Evolutionary conservation across 257 asterid species (phyloP).

Genomic region (Jaltomata sinuosa): DNA sequence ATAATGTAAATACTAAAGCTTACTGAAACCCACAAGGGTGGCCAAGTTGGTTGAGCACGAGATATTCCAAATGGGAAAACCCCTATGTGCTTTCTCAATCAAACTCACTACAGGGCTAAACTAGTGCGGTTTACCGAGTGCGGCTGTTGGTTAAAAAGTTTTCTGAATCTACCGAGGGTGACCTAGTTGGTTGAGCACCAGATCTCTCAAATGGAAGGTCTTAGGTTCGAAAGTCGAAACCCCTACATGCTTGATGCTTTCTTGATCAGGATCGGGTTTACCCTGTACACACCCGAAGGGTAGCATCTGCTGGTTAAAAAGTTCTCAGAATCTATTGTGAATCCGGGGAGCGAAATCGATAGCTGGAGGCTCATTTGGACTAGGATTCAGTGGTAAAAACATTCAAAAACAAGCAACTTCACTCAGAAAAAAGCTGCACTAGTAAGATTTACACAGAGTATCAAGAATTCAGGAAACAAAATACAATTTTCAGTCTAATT

Average conservation of each 20-base stretch:
- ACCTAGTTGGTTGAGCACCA: no score
- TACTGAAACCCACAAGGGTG: not conserved
- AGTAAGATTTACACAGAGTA: conserved; percentile 27
- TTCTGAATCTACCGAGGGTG: no score
- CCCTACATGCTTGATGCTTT: no score
- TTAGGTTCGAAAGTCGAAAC: no score
- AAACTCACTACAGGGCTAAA: no score
- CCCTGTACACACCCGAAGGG: not conserved
- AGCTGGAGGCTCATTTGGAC: not conserved
- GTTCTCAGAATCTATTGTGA: no score
- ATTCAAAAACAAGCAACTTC: not conserved
- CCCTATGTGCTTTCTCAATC: not conserved
- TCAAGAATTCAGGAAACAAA: not conserved
- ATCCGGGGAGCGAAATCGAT: no score
- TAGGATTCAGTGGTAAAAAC: not conserved
- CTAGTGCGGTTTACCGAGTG: no score
- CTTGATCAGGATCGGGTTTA: no score
- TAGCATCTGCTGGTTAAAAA: no score
- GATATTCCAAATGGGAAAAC: not conserved
- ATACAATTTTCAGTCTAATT: conserved; percentile 6
- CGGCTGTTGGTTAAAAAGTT: no score
- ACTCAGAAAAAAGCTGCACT: conserved; percentile 7
- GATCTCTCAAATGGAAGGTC: no score
- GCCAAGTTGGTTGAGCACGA: not conserved
- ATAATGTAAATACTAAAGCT: not conserved